A percentile compares a stretch with the other conserved stretches of the same genome.
These are phyloP conservation scores for Backusella tuberculispora DNA, from an alignment of 192 early-diverging fungal genomes.

Conservation along the genomic window DNA sequence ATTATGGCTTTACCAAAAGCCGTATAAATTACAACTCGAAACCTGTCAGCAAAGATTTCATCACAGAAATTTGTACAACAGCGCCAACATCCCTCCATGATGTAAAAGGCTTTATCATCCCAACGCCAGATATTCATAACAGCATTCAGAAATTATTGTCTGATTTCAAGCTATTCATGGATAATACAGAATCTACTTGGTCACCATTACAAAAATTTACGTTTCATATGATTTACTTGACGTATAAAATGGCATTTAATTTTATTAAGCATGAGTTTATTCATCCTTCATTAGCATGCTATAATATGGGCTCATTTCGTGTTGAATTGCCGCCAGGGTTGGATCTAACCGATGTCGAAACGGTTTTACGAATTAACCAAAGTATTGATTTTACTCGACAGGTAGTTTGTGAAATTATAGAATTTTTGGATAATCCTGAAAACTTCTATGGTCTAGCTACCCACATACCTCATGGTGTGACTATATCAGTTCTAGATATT, in stretches of 20 bases:
- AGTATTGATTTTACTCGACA: neutral
- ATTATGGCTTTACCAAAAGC: neutral
- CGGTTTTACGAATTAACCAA: neutral
- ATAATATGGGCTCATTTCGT: neutral
- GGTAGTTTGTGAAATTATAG: neutral
- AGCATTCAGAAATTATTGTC: neutral
- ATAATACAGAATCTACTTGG: neutral
- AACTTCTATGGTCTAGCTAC: neutral
- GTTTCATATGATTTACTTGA: neutral
- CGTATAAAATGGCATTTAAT: conserved; percentile 3
- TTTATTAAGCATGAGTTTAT: neutral
- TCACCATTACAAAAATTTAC: neutral
- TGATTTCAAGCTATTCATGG: neutral
- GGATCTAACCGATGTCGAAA: conserved; percentile 13
- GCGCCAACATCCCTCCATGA: neutral
- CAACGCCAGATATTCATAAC: neutral
- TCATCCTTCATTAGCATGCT: neutral
- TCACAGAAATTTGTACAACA: no score
- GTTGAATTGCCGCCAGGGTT: neutral
- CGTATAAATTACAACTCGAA: conserved; percentile 1
- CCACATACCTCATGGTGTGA: neutral
- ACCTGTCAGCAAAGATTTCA: neutral
- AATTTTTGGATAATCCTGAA: neutral
- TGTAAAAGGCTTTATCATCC: neutral
- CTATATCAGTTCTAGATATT: conserved; percentile 1